These are phyloP conservation scores for Colletotrichum scovillei DNA, from an alignment of 2,329 filamentous ascomycete species.

Conservation along the genomic window DNA sequence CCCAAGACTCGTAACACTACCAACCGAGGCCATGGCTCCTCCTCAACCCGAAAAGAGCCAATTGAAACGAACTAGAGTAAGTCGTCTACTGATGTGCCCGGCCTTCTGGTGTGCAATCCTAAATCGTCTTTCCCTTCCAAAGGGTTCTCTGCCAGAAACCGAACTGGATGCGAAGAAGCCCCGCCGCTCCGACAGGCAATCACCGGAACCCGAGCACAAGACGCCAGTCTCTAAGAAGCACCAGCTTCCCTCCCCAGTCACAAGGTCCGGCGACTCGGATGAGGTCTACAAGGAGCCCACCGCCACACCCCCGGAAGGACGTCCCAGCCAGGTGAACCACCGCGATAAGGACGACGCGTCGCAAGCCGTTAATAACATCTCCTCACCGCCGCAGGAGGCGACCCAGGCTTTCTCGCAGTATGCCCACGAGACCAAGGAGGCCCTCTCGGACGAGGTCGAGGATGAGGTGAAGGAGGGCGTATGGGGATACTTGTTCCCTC, in stretches of 20 bases:
- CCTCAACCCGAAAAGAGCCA: constrained; percentile 79
- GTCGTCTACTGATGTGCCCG: constrained; percentile 45
- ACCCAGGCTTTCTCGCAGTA: constrained; percentile 77
- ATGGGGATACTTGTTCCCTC: constrained; percentile 93
- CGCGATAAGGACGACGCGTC: constrained; percentile 62
- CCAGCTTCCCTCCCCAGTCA: constrained; percentile 85
- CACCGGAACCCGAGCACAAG: constrained; percentile 62
- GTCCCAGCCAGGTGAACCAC: constrained; percentile 65
- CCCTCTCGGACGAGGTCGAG: constrained; percentile 83
- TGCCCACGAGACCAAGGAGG: constrained; percentile 72
- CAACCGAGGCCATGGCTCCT: constrained; percentile 62
- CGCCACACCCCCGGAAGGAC: constrained; percentile 73
- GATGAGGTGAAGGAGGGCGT: constrained; percentile 88
- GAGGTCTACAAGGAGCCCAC: constrained; percentile 74
- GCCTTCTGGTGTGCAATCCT: constrained; percentile 35
- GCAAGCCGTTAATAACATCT: constrained; percentile 50
- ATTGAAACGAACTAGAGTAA: constrained; percentile 84
- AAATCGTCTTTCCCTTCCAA: constrained; percentile 41
- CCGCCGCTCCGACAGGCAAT: constrained; percentile 80
- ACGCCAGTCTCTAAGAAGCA: constrained; percentile 72
- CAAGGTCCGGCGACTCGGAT: constrained; percentile 64
- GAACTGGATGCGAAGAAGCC: constrained; percentile 82
- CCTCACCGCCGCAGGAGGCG: constrained; percentile 72
- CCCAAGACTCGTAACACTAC: not conserved
- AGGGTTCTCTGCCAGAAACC: constrained; percentile 76